Conservation (phyloP, 768 basidiomycete genomes). For the Ramaria sp. region DNA sequence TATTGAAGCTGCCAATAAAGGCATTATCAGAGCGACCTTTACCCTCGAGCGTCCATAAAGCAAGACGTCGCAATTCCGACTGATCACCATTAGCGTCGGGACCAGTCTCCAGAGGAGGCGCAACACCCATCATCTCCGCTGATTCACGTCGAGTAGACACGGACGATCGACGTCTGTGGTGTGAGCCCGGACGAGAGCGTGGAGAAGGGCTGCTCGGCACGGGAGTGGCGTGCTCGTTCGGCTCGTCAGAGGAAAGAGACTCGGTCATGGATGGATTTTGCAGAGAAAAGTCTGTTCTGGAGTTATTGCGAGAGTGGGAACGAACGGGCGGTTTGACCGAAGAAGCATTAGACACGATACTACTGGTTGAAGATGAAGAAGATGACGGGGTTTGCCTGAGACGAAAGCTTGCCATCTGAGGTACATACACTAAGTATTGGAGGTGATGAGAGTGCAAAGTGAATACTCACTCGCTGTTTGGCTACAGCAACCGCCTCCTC, state of each 20-base stretch:
- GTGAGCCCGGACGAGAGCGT: constrained; percentile 47
- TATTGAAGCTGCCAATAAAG: constrained; percentile 34
- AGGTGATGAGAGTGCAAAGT: constrained; percentile 12
- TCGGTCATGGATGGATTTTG: constrained; percentile 28
- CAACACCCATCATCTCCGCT: constrained; percentile 80
- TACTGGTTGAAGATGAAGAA: neutral
- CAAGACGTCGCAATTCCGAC: constrained; percentile 72
- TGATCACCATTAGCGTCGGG: constrained; percentile 60
- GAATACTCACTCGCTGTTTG: constrained; percentile 29
- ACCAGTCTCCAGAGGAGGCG: constrained; percentile 32
- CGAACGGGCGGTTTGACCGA: constrained; percentile 38
- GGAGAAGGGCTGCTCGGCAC: constrained; percentile 23
- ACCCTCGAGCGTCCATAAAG: constrained; percentile 82
- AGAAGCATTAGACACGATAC: neutral
- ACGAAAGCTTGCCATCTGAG: constrained; percentile 7
- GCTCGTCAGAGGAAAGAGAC: constrained; percentile 20
- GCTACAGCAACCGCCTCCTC: constrained; percentile 23
- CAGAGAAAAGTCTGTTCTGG: constrained; percentile 27
- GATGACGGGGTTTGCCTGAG: constrained; percentile 1
- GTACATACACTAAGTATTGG: neutral
- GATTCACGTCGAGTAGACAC: constrained; percentile 87
- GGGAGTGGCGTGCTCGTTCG: constrained; percentile 13
- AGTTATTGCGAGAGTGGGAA: constrained; percentile 62
- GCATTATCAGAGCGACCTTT: constrained; percentile 36
- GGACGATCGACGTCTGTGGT: constrained; percentile 76